These are phyloP conservation scores for Solanum sejunctum DNA, from an alignment of 257 asterid genomes.

Conservation along the genomic window DNA sequence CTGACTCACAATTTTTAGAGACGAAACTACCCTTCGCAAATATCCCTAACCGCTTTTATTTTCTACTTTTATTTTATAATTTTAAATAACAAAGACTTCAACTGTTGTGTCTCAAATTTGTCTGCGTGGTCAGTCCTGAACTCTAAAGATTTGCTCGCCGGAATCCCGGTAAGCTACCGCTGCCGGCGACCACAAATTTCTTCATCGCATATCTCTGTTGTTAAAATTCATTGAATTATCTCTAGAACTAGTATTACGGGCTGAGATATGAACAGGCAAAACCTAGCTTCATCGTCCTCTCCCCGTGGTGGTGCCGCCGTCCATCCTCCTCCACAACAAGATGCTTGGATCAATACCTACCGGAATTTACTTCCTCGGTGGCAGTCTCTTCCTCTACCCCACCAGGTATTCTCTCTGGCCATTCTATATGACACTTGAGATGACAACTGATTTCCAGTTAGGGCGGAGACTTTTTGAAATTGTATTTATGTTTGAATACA, in stretches of 20 bases:
- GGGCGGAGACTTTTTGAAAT: not conserved
- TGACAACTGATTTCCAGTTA: not conserved
- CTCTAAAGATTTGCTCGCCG: not conserved
- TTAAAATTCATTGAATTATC: not conserved
- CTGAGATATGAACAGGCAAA: slow-evolving; percentile 44
- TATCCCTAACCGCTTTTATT: not conserved
- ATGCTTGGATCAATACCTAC: slow-evolving; percentile 60
- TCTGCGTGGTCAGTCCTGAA: not conserved
- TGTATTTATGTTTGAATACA: not conserved
- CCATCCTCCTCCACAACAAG: slow-evolving; percentile 57
- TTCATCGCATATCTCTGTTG: not conserved
- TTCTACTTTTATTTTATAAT: not conserved
- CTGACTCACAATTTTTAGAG: not conserved
- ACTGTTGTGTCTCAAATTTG: not conserved
- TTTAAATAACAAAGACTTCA: not conserved
- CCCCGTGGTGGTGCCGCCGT: slow-evolving; percentile 7
- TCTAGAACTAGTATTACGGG: not conserved
- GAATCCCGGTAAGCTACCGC: not conserved
- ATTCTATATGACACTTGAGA: not conserved
- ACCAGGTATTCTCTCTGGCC: slow-evolving; percentile 30
- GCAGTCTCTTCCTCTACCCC: slow-evolving; percentile 40
- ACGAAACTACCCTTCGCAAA: not conserved
- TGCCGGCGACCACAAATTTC: not conserved
- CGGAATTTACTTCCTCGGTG: slow-evolving; percentile 47
- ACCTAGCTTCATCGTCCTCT: slow-evolving; percentile 70